Evolutionary conservation across 441 rosid genomes (phyloP).

Genomic region (Pelargonium citronellum): DNA sequence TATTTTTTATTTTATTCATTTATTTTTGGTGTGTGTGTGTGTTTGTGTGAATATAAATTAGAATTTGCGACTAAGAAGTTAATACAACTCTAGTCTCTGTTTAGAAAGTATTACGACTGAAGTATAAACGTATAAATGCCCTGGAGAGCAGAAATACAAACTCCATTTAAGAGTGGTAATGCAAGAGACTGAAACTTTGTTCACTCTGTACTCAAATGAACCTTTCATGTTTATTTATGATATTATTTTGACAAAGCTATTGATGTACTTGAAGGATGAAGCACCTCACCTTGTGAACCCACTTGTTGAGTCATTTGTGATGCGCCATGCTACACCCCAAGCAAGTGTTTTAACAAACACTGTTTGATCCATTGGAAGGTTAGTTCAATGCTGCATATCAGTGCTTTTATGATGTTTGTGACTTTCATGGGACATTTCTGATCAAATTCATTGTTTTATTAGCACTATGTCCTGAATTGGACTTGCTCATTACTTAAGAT

Average conservation of each 20-base stretch:
- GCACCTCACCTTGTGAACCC: constrained; percentile 86
- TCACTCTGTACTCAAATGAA: not conserved
- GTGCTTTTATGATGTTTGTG: not conserved
- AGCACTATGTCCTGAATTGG: not conserved
- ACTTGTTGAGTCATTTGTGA: constrained; percentile 66
- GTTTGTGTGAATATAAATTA: too few species aligned
- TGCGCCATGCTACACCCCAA: constrained; percentile 37
- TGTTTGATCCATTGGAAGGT: constrained; percentile 21
- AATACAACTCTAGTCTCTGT: not conserved
- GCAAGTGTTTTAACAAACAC: constrained; percentile 23
- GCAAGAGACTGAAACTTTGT: not conserved
- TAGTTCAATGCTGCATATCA: constrained; percentile 1
- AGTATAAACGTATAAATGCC: not conserved
- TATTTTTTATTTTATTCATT: too few species aligned
- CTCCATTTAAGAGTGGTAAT: not conserved
- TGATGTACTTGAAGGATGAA: constrained; percentile 50
- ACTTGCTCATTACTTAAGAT: not conserved
- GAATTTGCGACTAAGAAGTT: too few species aligned
- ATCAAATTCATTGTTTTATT: not conserved
- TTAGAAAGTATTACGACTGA: not conserved
- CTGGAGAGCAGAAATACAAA: not conserved
- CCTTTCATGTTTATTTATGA: not conserved
- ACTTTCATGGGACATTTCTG: not conserved
- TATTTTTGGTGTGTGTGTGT: too few species aligned
- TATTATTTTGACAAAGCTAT: not conserved